Conservation (phyloP, 768 basidiomycete species). For the Collybia sordida region DNA sequence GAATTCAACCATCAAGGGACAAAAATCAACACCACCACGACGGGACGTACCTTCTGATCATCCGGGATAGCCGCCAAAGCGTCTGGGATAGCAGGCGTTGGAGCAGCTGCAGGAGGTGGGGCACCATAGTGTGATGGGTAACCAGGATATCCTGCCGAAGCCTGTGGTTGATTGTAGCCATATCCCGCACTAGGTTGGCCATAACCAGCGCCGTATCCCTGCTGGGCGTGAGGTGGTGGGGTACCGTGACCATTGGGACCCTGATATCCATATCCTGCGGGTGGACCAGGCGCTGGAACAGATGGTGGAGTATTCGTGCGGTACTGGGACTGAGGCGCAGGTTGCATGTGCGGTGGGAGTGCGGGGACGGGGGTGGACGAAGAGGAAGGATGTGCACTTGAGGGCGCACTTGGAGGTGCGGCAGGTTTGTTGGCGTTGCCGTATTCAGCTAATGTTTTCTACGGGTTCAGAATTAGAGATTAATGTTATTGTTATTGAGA, state of each 20-base stretch:
- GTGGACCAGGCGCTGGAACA: slow-evolving; percentile 15
- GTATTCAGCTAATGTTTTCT: slow-evolving; percentile 68
- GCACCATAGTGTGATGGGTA: slow-evolving; percentile 23
- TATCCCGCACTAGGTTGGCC: slow-evolving; percentile 11
- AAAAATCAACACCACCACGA: slow-evolving; percentile 3
- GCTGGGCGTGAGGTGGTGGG: slow-evolving; percentile 5
- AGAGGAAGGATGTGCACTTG: slow-evolving; percentile 24
- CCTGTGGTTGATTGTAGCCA: slow-evolving; percentile 20
- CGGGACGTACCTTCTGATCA: slow-evolving; percentile 57
- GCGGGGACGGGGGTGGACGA: slow-evolving; percentile 39
- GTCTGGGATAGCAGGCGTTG: slow-evolving; percentile 38
- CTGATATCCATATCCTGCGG: slow-evolving; percentile 10
- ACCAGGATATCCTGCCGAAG: slow-evolving; percentile 13
- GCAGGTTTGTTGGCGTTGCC: slow-evolving; percentile 23
- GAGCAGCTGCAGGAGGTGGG: slow-evolving; percentile 13
- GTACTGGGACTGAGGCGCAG: slow-evolving; percentile 29
- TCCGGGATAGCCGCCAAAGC: slow-evolving; percentile 62
- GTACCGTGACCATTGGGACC: slow-evolving; percentile 21
- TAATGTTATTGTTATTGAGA: not conserved
- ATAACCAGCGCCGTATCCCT: slow-evolving; percentile 6
- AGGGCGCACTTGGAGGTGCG: slow-evolving; percentile 16
- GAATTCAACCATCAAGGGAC: not conserved
- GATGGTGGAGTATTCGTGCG: slow-evolving; percentile 32
- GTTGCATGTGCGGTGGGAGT: slow-evolving; percentile 47
- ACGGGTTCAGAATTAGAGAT: not conserved